A percentile compares a stretch with the other conserved stretches of the same genome.
These are phyloP conservation scores for Chlorella vulgaris DNA, from an alignment of 139 green algal species.

Conservation along the genomic window DNA sequence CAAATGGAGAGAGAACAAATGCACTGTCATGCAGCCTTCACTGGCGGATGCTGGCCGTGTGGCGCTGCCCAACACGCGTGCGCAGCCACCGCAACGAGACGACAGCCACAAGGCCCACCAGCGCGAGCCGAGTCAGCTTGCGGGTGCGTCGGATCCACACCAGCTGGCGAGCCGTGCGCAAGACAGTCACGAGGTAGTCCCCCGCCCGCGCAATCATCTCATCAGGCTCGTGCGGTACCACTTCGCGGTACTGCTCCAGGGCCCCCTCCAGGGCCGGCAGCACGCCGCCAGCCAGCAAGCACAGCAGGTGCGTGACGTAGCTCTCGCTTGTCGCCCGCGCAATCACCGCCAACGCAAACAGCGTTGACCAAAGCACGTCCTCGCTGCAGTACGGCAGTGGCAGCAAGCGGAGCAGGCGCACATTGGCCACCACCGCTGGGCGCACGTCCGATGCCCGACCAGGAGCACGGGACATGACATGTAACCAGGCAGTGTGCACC, in stretches of 20 bases:
- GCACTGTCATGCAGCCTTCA: too few species aligned
- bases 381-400: not conserved
- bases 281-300: conserved; percentile 38
- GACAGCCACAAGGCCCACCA: not conserved
- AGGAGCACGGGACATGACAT: too few species aligned
- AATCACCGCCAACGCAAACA: conserved; percentile 51
- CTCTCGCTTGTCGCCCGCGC: conserved; percentile 47
- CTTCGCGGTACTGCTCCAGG: conserved; percentile 7
- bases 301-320: conserved; percentile 21
- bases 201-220: conserved; percentile 60
- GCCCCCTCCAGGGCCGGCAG: conserved; percentile 39
- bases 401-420: not conserved
- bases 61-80: not conserved
- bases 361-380: conserved; percentile 25
- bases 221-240: conserved; percentile 30
- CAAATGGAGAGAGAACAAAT: too few species aligned
- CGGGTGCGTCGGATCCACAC: conserved; percentile 4
- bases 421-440: not conserved
- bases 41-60: not conserved
- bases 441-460: too few species aligned
- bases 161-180: conserved; percentile 31
- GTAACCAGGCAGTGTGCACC: too few species aligned
- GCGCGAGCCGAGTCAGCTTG: not conserved
- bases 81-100: conserved; percentile 3
- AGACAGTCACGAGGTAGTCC: conserved; percentile 45